Percentiles rank a stretch among this genome's conserved stretches.
phyloP scores from a whole-genome alignment of 305 asterid genomes.

The Fraxinus sp. region DNA sequence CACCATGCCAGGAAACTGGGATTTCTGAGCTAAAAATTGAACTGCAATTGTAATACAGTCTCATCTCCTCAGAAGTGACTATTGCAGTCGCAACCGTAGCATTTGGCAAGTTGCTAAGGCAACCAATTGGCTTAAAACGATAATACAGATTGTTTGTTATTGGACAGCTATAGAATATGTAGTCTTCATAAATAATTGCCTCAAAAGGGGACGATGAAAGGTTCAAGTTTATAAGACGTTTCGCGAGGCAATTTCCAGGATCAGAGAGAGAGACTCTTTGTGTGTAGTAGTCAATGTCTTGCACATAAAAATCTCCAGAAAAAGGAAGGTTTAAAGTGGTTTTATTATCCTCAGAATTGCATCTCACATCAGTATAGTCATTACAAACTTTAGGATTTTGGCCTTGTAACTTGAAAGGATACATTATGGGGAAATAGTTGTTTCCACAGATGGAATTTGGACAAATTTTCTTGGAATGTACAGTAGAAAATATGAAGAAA shows the following conservation, averaged over 20 bases:
- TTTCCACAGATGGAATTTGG: slow-evolving; percentile 28
- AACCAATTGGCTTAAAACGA: slow-evolving; percentile 9
- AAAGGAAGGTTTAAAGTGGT: slow-evolving; percentile 26
- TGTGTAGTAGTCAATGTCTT: slow-evolving; percentile 16
- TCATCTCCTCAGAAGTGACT: background rate
- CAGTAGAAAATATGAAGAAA: slow-evolving; percentile 27
- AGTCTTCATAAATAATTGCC: slow-evolving; percentile 21
- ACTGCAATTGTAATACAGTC: slow-evolving; percentile 22
- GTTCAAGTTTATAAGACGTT: slow-evolving; percentile 28
- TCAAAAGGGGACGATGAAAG: slow-evolving; percentile 23
- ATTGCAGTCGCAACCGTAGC: slow-evolving; percentile 21
- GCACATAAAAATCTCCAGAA: slow-evolving; percentile 29
- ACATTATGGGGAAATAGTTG: slow-evolving; percentile 16
- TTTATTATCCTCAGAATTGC: slow-evolving; percentile 13
- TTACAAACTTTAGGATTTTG: slow-evolving; percentile 21
- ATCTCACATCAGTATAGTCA: slow-evolving; percentile 28
- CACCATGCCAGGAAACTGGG: slow-evolving; percentile 20
- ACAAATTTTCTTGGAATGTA: slow-evolving; percentile 29
- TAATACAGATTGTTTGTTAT: background rate
- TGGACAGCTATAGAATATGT: slow-evolving; percentile 32
- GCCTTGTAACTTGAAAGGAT: slow-evolving; percentile 45
- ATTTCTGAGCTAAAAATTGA: slow-evolving; percentile 21
- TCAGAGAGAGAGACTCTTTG: slow-evolving; percentile 23
- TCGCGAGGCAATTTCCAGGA: slow-evolving; percentile 28
- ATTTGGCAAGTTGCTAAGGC: slow-evolving; percentile 35